Percentiles rank a stretch among this genome's conserved stretches.
Conservation (phyloP, 2,329 filamentous ascomycete species). For the Ophioceras dolichostomum region DNA sequence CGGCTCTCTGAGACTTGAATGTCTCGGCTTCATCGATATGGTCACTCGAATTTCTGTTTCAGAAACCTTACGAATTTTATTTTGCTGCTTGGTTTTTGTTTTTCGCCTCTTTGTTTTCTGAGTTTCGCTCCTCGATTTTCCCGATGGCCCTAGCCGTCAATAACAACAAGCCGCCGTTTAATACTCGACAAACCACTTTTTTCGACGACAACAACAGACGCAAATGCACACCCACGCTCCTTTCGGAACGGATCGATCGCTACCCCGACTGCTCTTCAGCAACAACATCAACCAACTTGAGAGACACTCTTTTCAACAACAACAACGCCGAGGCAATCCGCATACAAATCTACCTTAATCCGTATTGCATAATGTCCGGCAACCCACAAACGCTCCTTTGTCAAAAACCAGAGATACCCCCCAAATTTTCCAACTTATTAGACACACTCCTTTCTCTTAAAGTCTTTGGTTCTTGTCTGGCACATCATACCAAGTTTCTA, state of each 20-base stretch:
- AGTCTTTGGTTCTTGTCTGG: constrained; percentile 6
- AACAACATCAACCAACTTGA: constrained; percentile 2
- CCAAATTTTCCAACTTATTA: too few species aligned
- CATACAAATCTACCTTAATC: constrained; percentile 6
- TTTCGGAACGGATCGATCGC: constrained; percentile 1
- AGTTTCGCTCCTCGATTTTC: constrained; percentile 8
- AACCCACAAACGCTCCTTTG: constrained; percentile 18
- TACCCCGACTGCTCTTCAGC: constrained; percentile 1
- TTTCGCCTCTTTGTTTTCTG: constrained; percentile 13
- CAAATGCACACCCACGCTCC: constrained; percentile 7
- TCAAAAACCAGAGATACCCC: constrained; percentile 23
- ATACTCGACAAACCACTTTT: constrained; percentile 7
- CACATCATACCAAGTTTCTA: constrained; percentile 17
- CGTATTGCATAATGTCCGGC: constrained; percentile 10
- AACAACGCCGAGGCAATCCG: constrained; percentile 8
- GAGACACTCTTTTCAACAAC: constrained; percentile 23
- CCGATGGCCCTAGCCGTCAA: constrained; percentile 8
- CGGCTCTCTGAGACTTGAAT: too few species aligned
- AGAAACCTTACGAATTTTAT: constrained; percentile 12
- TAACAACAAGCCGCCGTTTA: constrained; percentile 13
- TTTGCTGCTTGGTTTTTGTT: constrained; percentile 9
- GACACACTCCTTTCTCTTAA: constrained; percentile 37
- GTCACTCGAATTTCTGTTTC: too few species aligned
- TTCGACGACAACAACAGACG: constrained; percentile 11
- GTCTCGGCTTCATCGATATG: too few species aligned